These are phyloP conservation scores for Suillus tomentosus DNA, from an alignment of 768 basidiomycete species.

Conservation along the genomic window DNA sequence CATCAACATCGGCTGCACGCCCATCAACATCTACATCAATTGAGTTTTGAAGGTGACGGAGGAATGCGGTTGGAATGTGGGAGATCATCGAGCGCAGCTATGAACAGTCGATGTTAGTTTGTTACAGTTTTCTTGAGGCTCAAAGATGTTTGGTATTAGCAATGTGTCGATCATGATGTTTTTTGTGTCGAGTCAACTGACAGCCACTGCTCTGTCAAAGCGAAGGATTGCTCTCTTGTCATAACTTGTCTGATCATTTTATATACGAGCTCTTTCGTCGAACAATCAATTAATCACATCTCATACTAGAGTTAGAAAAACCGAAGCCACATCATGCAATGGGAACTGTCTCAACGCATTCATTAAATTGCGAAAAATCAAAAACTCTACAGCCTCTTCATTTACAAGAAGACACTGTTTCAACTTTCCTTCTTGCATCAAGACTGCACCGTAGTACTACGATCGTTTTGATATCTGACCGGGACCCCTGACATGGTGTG, in stretches of 20 bases:
- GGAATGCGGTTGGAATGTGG: background rate
- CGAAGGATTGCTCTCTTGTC: background rate
- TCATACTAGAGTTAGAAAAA: background rate
- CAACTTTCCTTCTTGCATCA: background rate
- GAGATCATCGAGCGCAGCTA: background rate
- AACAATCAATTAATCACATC: background rate
- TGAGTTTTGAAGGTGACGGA: background rate
- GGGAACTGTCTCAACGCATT: background rate
- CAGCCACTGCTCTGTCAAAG: background rate
- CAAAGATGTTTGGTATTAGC: background rate
- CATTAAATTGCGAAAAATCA: background rate
- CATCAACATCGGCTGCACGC: conserved; percentile 12
- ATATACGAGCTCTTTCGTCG: background rate
- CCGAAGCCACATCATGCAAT: background rate
- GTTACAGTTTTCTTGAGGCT: background rate
- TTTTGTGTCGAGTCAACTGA: background rate
- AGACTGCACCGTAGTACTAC: too few species aligned
- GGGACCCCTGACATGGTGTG: too few species aligned
- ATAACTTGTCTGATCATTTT: background rate
- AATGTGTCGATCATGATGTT: background rate
- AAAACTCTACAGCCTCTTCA: background rate
- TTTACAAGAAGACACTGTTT: background rate
- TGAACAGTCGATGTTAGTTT: background rate
- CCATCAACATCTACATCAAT: conserved; percentile 4
- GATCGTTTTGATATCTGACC: too few species aligned